These are phyloP conservation scores for Capillidium heterosporum DNA, from an alignment of 371 early-diverging fungal genomes.

Conservation along the genomic window DNA sequence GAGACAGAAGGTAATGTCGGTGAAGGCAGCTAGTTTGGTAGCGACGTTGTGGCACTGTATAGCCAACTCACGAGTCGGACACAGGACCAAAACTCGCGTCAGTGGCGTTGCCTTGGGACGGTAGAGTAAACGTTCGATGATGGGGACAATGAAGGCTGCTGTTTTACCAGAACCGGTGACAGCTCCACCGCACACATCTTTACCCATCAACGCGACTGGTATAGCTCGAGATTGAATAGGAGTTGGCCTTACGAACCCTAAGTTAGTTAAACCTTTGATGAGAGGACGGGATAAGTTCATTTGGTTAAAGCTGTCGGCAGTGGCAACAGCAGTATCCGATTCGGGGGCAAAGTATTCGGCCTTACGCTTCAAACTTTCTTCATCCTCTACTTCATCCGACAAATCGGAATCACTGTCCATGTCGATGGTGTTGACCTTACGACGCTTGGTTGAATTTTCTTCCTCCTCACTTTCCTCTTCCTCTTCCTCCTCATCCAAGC, in stretches of 20 bases:
- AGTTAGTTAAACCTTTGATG: constrained; percentile 70
- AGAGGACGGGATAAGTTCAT: constrained; percentile 93
- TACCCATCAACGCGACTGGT: constrained; percentile 91
- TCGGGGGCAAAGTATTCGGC: constrained; percentile 55
- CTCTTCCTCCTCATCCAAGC: constrained; percentile 19
- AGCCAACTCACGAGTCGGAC: constrained; percentile 99
- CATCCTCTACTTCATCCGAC: constrained; percentile 22
- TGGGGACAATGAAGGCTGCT: constrained; percentile 93
- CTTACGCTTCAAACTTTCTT: constrained; percentile 29
- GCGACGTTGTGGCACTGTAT: constrained; percentile 91
- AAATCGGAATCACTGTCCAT: constrained; percentile 24
- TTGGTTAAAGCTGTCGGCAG: constrained; percentile 53
- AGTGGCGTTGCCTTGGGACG: constrained; percentile 59
- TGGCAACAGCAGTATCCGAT: constrained; percentile 22
- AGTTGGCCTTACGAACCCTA: constrained; percentile 89
- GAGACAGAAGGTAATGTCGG: constrained; percentile 71
- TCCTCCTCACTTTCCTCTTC: constrained; percentile 14
- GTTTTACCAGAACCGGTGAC: constrained; percentile 99
- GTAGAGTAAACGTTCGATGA: constrained; percentile 85
- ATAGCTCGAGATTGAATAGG: constrained; percentile 93
- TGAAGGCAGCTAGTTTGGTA: constrained; percentile 65
- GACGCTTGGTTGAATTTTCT: constrained; percentile 19
- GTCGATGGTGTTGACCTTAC: constrained; percentile 14
- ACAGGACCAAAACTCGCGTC: constrained; percentile 87
- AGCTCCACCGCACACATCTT: constrained; percentile 98